Evolutionary conservation across 176 grass and related monocot genomes (phyloP).

Genomic region (Echinochloa phyllopogon): DNA sequence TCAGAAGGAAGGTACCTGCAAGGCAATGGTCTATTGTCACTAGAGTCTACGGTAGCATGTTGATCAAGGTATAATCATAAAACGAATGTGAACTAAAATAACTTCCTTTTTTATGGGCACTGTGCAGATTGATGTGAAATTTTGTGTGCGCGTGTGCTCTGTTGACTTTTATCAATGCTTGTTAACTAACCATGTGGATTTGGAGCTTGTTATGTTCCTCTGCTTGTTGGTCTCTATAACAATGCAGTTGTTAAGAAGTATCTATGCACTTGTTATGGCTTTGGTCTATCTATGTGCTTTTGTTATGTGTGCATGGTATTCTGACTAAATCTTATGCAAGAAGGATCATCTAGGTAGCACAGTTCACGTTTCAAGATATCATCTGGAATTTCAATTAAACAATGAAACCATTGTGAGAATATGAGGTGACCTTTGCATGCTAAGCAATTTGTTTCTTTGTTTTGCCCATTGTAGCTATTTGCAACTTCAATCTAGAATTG

Average conservation of each 20-base stretch:
- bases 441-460: background rate
- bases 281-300: background rate
- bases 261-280: background rate
- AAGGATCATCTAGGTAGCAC: background rate
- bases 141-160: no score
- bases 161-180: background rate
- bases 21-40: conserved; percentile 10
- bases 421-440: background rate
- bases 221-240: background rate
- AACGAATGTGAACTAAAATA: background rate
- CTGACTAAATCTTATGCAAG: background rate
- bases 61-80: background rate
- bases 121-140: background rate
- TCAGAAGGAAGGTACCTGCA: conserved; percentile 63
- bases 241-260: background rate
- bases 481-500: background rate
- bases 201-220: background rate
- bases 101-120: background rate
- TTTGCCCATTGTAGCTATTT: background rate
- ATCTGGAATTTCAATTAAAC: background rate
- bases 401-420: background rate
- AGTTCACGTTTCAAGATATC: background rate
- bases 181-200: background rate
- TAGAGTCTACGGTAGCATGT: background rate
- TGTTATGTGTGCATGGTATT: background rate